Base-by-base conservation (phyloP, 345 rosid species). In the Isatis tinctoria region DNA sequence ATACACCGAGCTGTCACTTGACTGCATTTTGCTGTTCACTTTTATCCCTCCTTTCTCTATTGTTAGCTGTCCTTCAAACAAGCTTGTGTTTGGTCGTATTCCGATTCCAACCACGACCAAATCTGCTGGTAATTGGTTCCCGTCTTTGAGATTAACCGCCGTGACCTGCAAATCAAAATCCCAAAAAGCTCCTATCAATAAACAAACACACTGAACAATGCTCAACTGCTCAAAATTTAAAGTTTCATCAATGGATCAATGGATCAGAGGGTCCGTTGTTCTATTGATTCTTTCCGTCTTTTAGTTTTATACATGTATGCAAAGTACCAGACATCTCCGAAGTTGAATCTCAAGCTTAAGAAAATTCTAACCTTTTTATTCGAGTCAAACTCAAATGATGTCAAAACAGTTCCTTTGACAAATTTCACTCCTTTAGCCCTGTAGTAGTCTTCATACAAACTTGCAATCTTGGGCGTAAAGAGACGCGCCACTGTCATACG, bases 61-160 rank as follows among this genome's bases (percentile, higher is more conserved):
- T 2, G 89, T 87, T 61, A 95, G 77, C 68, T 95, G 97, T 60
- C 97, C 97, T 76, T 92, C 97, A 56, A 95, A 88, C 44, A 95
- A 84, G 77, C 91, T 85, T 17, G 99, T 95, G 86, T 90, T 95
- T 54, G 97, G 94, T 56, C 97, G 94, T 57, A 92, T 95, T 47
- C 98, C 96, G 12, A 90, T 90, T 72, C 99, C 99, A 47, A 88
- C 97, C 49, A 95, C 89, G 9, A 90, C 99, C 88, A 95, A 78
- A 75, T 92, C 89, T 14, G 89, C 90, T 18, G 87, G 88, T 43
- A 92, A 84, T 36, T 30, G 85, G 68, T 47, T 87, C 70, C 96
- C 97, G 69, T 95, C 94, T 82, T 84, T 85, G 12, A 95, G 92
- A 82, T 88, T 88, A 37, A 92, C 98, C 3, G 87, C 90, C 4